These are phyloP conservation scores for Bryoglossum gracile DNA, from an alignment of 495 filamentous ascomycete genomes.

Conservation along the genomic window DNA sequence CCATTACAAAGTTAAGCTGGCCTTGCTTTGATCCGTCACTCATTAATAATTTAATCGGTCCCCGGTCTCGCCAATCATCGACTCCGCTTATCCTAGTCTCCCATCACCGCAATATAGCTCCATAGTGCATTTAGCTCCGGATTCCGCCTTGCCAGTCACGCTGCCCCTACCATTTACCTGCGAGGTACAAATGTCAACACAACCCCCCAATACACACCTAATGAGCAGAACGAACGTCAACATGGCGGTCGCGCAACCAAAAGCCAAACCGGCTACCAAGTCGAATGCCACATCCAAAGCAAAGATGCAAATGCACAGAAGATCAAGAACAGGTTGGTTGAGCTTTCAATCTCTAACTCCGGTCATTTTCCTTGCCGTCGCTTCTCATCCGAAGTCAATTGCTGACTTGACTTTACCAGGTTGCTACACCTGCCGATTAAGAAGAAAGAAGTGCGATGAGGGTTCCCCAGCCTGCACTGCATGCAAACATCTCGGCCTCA, in stretches of 20 bases:
- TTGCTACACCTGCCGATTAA: slow-evolving; percentile 93
- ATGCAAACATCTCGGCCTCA: slow-evolving; percentile 78
- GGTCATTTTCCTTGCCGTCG: slow-evolving; percentile 18
- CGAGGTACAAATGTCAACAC: slow-evolving; percentile 54
- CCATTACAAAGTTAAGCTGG: slow-evolving; percentile 26
- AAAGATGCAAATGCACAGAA: slow-evolving; percentile 77
- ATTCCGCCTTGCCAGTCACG: slow-evolving; percentile 18
- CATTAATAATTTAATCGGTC: slow-evolving; percentile 29
- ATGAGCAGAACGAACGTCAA: slow-evolving; percentile 48
- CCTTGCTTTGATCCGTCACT: slow-evolving; percentile 28
- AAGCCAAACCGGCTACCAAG: slow-evolving; percentile 47
- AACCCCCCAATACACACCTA: slow-evolving; percentile 46
- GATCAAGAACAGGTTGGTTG: slow-evolving; percentile 83
- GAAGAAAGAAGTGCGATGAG: slow-evolving; percentile 98
- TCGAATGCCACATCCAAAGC: slow-evolving; percentile 34
- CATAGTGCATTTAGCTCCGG: slow-evolving; percentile 3
- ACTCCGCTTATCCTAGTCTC: slow-evolving; percentile 22
- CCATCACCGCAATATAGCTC: slow-evolving; percentile 18
- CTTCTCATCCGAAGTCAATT: slow-evolving; percentile 13
- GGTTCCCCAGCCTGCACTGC: slow-evolving; percentile 77
- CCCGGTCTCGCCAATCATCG: slow-evolving; percentile 28
- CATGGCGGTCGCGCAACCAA: slow-evolving; percentile 50
- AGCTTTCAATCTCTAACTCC: slow-evolving; percentile 8
- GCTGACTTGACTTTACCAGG: slow-evolving; percentile 47
- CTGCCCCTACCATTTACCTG: slow-evolving; percentile 23